Conservation (phyloP, 257 asterid species). For the Prunella vulgaris region DNA sequence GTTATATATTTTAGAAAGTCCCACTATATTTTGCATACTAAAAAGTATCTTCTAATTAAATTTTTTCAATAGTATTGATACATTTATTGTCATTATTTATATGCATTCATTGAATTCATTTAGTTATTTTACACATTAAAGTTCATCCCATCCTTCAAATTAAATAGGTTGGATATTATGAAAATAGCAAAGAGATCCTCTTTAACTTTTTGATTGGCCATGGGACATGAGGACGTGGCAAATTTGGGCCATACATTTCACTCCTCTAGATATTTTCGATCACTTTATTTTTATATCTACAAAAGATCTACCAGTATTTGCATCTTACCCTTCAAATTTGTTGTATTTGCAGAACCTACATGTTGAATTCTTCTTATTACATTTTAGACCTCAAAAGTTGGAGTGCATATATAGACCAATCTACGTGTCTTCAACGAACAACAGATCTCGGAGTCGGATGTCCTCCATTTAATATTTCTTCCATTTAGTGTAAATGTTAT, state of each 20-base stretch:
- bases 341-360: neutral
- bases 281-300: conserved; percentile 8
- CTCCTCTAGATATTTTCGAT: conserved; percentile 50
- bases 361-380: neutral
- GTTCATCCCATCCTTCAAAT: too few relatives aligned
- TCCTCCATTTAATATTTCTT: too few relatives aligned
- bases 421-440: neutral
- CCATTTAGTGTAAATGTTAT: too few relatives aligned
- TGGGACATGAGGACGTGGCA: conserved; percentile 44
- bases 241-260: conserved; percentile 49
- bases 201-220: conserved; percentile 30
- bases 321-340: neutral
- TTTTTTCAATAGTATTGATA: too few relatives aligned
- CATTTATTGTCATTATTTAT: too few relatives aligned
- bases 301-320: conserved; percentile 3
- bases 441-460: too few relatives aligned
- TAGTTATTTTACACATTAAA: too few relatives aligned
- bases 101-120: too few relatives aligned
- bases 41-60: too few relatives aligned
- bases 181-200: too few relatives aligned
- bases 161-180: neutral
- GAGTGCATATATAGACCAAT: neutral
- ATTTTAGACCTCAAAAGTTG: neutral
- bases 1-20: too few relatives aligned
- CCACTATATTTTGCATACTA: too few relatives aligned